phyloP scores from a whole-genome alignment of 768 basidiomycete genomes.

The Amyloporia xantha region DNA sequence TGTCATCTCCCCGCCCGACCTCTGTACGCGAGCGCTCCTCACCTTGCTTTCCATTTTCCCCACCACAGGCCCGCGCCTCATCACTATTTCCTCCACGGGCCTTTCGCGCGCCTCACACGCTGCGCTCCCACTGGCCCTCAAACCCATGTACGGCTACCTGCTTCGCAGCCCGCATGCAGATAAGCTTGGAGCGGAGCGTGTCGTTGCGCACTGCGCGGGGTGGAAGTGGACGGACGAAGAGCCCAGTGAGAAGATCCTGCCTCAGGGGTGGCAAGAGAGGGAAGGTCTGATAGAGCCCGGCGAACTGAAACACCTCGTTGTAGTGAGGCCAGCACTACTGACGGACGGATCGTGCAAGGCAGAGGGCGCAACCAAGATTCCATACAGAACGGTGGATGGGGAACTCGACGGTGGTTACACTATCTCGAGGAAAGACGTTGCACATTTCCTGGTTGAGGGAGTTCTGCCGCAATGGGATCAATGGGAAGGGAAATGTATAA shows the following conservation, averaged over 20 bases:
- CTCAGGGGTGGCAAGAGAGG: slow-evolving; percentile 30
- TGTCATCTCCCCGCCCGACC: slow-evolving; percentile 43
- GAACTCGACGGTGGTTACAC: slow-evolving; percentile 32
- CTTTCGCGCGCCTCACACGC: slow-evolving; percentile 39
- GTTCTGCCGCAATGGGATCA: slow-evolving; percentile 42
- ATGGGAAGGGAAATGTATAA: slow-evolving; percentile 43
- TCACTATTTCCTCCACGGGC: slow-evolving; percentile 50
- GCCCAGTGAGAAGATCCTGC: slow-evolving; percentile 36
- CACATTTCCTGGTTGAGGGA: slow-evolving; percentile 54
- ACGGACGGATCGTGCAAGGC: slow-evolving; percentile 47
- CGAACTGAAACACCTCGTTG: slow-evolving; percentile 35
- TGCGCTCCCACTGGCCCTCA: slow-evolving; percentile 40
- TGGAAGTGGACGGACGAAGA: slow-evolving; percentile 46
- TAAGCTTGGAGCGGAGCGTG: slow-evolving; percentile 54
- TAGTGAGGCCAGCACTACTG: slow-evolving; percentile 53
- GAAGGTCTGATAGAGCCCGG: slow-evolving; percentile 39
- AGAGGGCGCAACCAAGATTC: slow-evolving; percentile 21
- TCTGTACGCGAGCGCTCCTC: slow-evolving; percentile 51
- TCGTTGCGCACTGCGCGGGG: slow-evolving; percentile 41
- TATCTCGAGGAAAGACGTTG: slow-evolving; percentile 58
- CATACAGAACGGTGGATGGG: slow-evolving; percentile 38
- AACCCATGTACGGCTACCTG: slow-evolving; percentile 41
- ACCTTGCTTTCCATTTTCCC: slow-evolving; percentile 54
- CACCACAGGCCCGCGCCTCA: slow-evolving; percentile 37
- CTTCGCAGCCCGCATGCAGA: slow-evolving; percentile 46